Percentiles rank a stretch among this genome's conserved stretches.
Evolutionary conservation across 1,139 yeast species (phyloP).

Genomic region (Eremothecium cymbalariae): DNA sequence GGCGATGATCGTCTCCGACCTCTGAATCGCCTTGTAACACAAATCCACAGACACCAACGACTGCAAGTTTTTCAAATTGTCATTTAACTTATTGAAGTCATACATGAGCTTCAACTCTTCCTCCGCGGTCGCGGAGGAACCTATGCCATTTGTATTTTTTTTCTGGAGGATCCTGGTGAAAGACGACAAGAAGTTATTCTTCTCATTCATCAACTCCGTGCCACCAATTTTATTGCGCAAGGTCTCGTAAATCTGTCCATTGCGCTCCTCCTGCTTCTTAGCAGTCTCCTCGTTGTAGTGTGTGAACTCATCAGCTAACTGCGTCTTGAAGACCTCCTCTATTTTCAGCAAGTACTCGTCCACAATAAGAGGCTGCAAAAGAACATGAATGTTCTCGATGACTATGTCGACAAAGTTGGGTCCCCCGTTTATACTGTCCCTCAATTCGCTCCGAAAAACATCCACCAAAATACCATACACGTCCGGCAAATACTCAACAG

Average conservation of each 20-base stretch:
- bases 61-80: slow-evolving; percentile 38
- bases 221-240: slow-evolving; percentile 16
- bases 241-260: slow-evolving; percentile 22
- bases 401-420: slow-evolving; percentile 21
- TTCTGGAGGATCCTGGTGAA: slow-evolving; percentile 52
- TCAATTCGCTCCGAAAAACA: slow-evolving; percentile 24
- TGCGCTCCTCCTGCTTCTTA: slow-evolving; percentile 25
- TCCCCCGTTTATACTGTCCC: slow-evolving; percentile 31
- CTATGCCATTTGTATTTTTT: slow-evolving; percentile 34
- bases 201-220: slow-evolving; percentile 30
- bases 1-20: slow-evolving; percentile 38
- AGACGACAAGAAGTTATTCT: slow-evolving; percentile 40
- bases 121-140: slow-evolving; percentile 28
- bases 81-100: slow-evolving; percentile 43
- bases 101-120: slow-evolving; percentile 45
- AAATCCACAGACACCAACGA: slow-evolving; percentile 40
- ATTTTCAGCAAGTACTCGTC: slow-evolving; percentile 37
- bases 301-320: slow-evolving; percentile 28
- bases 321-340: slow-evolving; percentile 30
- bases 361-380: slow-evolving; percentile 35
- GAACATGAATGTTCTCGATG: slow-evolving; percentile 29
- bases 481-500: slow-evolving; percentile 21
- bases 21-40: slow-evolving; percentile 38
- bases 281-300: slow-evolving; percentile 32
- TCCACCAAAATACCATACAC: slow-evolving; percentile 25